Conservation (phyloP, 768 basidiomycete species). For the Tylopilus rubrobrunneus region DNA sequence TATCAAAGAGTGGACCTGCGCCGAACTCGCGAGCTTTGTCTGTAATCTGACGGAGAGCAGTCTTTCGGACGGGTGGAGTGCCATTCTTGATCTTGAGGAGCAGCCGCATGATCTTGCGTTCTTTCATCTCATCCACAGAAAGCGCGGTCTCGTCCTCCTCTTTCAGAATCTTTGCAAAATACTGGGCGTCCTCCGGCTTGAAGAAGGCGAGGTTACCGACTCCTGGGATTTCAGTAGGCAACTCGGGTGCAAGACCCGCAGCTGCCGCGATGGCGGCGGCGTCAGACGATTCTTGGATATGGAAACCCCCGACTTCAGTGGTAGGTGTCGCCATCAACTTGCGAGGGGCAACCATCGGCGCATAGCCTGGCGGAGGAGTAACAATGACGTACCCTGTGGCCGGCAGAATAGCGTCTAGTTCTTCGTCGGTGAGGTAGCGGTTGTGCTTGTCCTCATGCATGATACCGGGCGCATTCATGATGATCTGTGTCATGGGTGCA, state of each 20-base stretch:
- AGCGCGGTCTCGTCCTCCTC: conserved; percentile 94
- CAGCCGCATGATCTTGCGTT: conserved; percentile 98
- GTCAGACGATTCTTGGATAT: conserved; percentile 94
- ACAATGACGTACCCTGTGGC: conserved; percentile 85
- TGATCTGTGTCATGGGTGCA: conserved; percentile 70
- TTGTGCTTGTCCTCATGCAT: conserved; percentile 95
- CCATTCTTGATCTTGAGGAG: conserved; percentile 99
- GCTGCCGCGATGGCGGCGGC: conserved; percentile 85
- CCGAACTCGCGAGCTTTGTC: conserved; percentile 99
- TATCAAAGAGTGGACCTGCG: conserved; percentile 97
- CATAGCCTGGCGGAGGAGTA: conserved; percentile 91
- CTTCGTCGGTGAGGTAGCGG: conserved; percentile 93
- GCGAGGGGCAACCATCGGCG: conserved; percentile 64
- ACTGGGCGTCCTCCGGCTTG: conserved; percentile 97
- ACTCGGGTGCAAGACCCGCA: conserved; percentile 86
- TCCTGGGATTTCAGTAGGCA: conserved; percentile 97
- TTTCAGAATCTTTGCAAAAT: conserved; percentile 93
- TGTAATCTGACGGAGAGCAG: conserved; percentile 95
- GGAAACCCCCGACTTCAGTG: conserved; percentile 78
- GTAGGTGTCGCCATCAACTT: conserved; percentile 56
- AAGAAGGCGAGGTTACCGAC: conserved; percentile 97
- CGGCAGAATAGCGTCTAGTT: conserved; percentile 89
- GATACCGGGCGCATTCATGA: conserved; percentile 81
- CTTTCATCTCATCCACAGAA: conserved; percentile 97
- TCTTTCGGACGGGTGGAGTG: conserved; percentile 96